These are phyloP conservation scores for Hypericum perforatum DNA, from an alignment of 345 rosid species.

Conservation along the genomic window DNA sequence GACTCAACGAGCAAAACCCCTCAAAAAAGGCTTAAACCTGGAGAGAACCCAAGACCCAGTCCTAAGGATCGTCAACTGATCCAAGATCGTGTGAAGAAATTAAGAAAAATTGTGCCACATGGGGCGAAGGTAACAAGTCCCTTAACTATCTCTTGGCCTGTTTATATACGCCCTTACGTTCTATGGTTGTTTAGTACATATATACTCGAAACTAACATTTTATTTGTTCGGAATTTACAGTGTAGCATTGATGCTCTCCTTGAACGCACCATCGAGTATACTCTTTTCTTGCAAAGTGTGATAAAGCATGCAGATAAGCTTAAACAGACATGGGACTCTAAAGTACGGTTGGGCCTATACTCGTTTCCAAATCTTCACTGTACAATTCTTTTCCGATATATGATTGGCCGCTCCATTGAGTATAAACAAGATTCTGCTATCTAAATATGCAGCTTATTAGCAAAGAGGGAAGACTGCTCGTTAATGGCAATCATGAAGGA, in stretches of 20 bases:
- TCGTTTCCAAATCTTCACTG: no score
- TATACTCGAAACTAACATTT: constrained; percentile 2
- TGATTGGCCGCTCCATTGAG: no score
- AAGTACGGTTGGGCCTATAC: constrained; percentile 27
- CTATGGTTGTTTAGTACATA: not conserved
- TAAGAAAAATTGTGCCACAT: constrained; percentile 92
- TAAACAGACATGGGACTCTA: constrained; percentile 48
- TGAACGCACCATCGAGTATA: constrained; percentile 70
- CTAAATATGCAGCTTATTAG: constrained; percentile 39
- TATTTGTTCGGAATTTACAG: constrained; percentile 30
- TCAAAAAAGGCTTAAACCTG: constrained; percentile 81
- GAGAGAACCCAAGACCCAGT: constrained; percentile 91
- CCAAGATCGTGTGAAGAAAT: constrained; percentile 95
- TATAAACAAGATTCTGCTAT: not conserved
- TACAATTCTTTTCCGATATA: no score
- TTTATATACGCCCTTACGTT: no score
- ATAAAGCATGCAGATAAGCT: constrained; percentile 76
- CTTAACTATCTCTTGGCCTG: not conserved
- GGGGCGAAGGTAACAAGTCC: constrained; percentile 67
- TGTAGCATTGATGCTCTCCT: constrained; percentile 80
- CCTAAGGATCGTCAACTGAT: constrained; percentile 99
- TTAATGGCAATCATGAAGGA: constrained; percentile 61
- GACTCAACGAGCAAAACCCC: constrained; percentile 52
- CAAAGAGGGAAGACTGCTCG: constrained; percentile 41
- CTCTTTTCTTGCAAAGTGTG: constrained; percentile 83